Conservation (phyloP, 208 protist species). For the Vickermania spadyakhi region DNA sequence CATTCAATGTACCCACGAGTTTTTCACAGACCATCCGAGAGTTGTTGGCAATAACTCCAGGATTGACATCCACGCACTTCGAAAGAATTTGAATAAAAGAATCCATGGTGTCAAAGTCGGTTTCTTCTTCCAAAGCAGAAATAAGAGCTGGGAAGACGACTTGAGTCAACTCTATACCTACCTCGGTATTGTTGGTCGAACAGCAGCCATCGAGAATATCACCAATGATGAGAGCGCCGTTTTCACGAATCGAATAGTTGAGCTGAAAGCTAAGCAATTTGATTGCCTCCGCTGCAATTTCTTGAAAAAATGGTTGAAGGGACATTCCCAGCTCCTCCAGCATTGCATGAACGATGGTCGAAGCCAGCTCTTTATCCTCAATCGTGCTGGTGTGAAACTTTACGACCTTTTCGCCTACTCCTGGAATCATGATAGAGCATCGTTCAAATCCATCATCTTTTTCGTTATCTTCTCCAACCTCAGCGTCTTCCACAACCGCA, state of each 20-base stretch:
- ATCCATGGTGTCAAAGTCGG: conserved; percentile 46
- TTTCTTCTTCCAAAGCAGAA: conserved; percentile 51
- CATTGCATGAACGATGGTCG: conserved; percentile 63
- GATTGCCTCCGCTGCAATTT: conserved; percentile 54
- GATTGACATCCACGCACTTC: conserved; percentile 45
- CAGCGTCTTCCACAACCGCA: conserved; percentile 41
- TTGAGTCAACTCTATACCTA: conserved; percentile 37
- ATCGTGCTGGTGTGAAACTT: conserved; percentile 76
- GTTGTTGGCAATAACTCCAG: conserved; percentile 41
- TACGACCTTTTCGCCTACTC: conserved; percentile 57
- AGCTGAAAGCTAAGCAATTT: conserved; percentile 47
- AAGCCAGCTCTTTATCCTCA: conserved; percentile 83
- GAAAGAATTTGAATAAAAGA: conserved; percentile 50
- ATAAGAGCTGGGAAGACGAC: conserved; percentile 38
- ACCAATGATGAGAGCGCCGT: conserved; percentile 60
- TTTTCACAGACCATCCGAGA: conserved; percentile 52
- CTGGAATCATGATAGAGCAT: conserved; percentile 58
- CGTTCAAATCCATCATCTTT: conserved; percentile 29
- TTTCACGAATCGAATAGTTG: conserved; percentile 57
- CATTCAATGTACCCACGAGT: conserved; percentile 45
- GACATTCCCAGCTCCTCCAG: conserved; percentile 42
- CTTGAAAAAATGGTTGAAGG: conserved; percentile 45
- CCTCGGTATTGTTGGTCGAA: conserved; percentile 16
- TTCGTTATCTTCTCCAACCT: conserved; percentile 49
- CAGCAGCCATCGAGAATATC: conserved; percentile 45